Evolutionary conservation across 2,329 filamentous ascomycete genomes (phyloP), one percentile per base, ranked within the genome.

Genomic region (Talaromyces sp.): DNA sequence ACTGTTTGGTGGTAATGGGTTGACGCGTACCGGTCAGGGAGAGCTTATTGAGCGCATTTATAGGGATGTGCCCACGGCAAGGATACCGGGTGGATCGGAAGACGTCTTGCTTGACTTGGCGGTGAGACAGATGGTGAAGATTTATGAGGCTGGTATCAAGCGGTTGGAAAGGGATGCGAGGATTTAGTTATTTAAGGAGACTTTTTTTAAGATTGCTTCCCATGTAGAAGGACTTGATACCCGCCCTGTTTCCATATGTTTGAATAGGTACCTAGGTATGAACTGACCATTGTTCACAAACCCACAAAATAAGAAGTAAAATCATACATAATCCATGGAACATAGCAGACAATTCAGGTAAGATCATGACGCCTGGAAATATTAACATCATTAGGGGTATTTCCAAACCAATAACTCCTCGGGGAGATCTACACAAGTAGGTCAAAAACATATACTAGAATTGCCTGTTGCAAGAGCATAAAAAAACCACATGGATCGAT

Each of bases 1-100:
- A 57, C 71, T 91, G 22, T 90, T 91, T 69, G 88, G 88, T 3
- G 88, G 89, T 2, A 89, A 87, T 67, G 88, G 88, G 0, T 89
- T 84, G 64, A 89, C 88, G 0, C 81, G 80, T 61, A 81, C 79
- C 11, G 88, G 89, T 0, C 84, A 87, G 70, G 89, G 89, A 19
- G 87, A 89, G 71, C 74, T 89, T 62, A 80, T 84, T 33, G 87
- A 91, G 70, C 82, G 86, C 83, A 84, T 87, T 41, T 84, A 82
- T 63, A 78, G 84, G 22, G 85, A 89, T 65, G 84, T 87, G 0
- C 83, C 84, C 1, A 84, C 81, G 1, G 77, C 81, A 1, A 74
- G 82, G 39, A 85, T 88, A 45, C 85, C 85, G 0, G 87, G 87
- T 53, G 87, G 88, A 1, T 85, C 82, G 5, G 88, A 91, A 68